Base-by-base conservation (phyloP, 1,284 basidiomycete species). In the Ustilago loliicola region DNA sequence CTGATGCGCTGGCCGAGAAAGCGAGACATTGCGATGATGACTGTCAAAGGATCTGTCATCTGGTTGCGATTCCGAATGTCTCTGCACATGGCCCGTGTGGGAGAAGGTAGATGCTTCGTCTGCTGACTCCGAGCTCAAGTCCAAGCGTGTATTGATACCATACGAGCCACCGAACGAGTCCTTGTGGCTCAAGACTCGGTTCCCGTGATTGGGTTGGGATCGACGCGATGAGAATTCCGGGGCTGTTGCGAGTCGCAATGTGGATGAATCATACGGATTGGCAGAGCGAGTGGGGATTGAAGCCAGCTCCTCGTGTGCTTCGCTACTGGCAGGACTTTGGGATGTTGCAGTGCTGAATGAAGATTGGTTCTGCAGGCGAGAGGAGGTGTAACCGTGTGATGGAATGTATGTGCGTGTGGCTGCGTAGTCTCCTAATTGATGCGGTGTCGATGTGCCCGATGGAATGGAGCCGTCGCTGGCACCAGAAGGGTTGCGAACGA, bases 161-260 rank as follows among this genome's bases (percentile, higher is more conserved):
- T 70, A 70, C 7, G 70, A 61, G 13, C 75, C 75, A 15, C 75
- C 75, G 34, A 78, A 78, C 0, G 76, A 78, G 55, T 74, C 72
- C 56, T 74, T 78, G 62, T 78, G 76, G 17, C 64, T 73, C 54
- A 74, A 45, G 19, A 66, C 36, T 25, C 67, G 62, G 50, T 51
- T 65, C 30, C 25, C 60, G 47, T 71, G 76, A 11, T 54, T 45
- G 36, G 63, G n/a, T 11, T 78, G 53, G 1, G 72, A 48, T 51
- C 53, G 47, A 17, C 72, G 72, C 32, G 60, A 52, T 11, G 54
- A 38, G 23, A 57, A 25, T 15, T 68, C 62, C 32, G 69, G 19
- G 27, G 65, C 50, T 13, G 52, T 55, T 38, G 64, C 61, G 34
- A 64, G 42, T 10, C 60, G 52, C 7, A 61, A n/a, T 2, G 64